Percentiles rank a stretch among this genome's conserved stretches.
phyloP scores from a whole-genome alignment of 805 yeast genomes.

The Yamadazyma ubonensis region DNA sequence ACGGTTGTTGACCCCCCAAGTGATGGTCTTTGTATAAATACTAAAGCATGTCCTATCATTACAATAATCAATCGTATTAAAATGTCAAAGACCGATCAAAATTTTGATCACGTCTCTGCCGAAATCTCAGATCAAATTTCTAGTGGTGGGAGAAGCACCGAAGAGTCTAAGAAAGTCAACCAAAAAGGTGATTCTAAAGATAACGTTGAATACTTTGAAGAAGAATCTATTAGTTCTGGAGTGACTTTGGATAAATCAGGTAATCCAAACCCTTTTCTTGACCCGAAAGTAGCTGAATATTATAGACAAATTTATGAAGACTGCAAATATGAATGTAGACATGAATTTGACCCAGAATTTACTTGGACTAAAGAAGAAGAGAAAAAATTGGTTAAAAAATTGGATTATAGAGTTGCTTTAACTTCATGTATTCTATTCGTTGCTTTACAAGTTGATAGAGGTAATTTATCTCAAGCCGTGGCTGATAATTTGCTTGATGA shows the following conservation, averaged over 20 bases:
- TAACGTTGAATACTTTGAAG: not conserved
- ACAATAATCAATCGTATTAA: not conserved
- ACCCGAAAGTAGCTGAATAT: conserved; percentile 30
- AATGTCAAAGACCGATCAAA: not conserved
- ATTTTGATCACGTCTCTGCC: too few relatives aligned
- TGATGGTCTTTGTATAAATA: not conserved
- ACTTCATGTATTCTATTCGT: conserved; percentile 23
- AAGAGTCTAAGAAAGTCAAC: not conserved
- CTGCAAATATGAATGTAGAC: conserved; percentile 32
- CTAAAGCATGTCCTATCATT: not conserved
- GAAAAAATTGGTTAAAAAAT: conserved; percentile 18
- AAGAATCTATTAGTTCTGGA: conserved; percentile 6
- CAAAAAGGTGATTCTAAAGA: not conserved
- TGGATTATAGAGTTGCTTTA: conserved; percentile 23
- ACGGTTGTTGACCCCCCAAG: not conserved
- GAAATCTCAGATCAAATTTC: too few relatives aligned
- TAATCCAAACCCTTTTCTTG: conserved; percentile 21
- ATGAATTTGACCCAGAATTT: conserved; percentile 34
- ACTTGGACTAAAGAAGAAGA: conserved; percentile 37
- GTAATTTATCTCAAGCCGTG: conserved; percentile 23
- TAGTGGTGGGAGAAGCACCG: not conserved
- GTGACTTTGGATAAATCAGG: not conserved
- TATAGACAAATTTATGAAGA: conserved; percentile 31
- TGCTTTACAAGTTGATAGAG: conserved; percentile 25
- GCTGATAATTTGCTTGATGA: conserved; percentile 28